A percentile compares a stretch with the other conserved stretches of the same genome.
Conservation (phyloP, 2,329 filamentous ascomycete genomes). For the Akanthomyces uredinophilus region DNA sequence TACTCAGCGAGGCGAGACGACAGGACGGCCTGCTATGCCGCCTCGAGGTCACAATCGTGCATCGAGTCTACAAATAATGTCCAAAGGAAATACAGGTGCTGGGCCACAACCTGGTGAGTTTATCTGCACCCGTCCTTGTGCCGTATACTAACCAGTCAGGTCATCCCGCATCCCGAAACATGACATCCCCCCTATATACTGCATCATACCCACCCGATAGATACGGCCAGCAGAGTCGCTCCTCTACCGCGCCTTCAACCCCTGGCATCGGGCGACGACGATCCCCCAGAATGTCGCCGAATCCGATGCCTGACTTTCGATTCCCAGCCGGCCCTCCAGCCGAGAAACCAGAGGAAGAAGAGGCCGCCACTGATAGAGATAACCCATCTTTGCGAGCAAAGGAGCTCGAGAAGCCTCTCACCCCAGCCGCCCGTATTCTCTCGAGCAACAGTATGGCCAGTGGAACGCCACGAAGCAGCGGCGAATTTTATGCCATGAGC, state of each 20-base stretch:
- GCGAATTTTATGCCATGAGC: conserved; percentile 90
- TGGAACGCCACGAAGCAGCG: conserved; percentile 82
- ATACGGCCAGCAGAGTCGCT: conserved; percentile 36
- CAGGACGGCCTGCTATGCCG: conserved; percentile 44
- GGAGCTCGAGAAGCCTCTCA: conserved; percentile 46
- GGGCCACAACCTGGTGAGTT: conserved; percentile 36
- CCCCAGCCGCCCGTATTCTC: conserved; percentile 63
- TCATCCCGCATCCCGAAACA: conserved; percentile 32
- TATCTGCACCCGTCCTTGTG: neutral
- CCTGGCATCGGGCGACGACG: conserved; percentile 33
- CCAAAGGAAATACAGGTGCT: conserved; percentile 40
- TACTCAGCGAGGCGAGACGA: conserved; percentile 36
- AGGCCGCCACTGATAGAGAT: conserved; percentile 17
- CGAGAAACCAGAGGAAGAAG: conserved; percentile 26
- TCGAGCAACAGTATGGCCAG: conserved; percentile 69
- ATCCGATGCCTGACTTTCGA: conserved; percentile 49
- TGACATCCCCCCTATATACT: conserved; percentile 48
- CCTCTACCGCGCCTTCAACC: conserved; percentile 42
- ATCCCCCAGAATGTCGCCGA: conserved; percentile 38
- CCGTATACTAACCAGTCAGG: conserved; percentile 35
- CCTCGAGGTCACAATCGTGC: conserved; percentile 67
- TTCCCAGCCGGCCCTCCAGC: conserved; percentile 48
- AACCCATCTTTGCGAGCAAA: conserved; percentile 33
- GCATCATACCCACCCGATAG: conserved; percentile 50
- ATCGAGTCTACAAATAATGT: conserved; percentile 69